Percentiles rank a stretch among this genome's conserved stretches.
Conservation (phyloP, 2,329 filamentous ascomycete genomes). For the Dactylella cylindrospora region DNA sequence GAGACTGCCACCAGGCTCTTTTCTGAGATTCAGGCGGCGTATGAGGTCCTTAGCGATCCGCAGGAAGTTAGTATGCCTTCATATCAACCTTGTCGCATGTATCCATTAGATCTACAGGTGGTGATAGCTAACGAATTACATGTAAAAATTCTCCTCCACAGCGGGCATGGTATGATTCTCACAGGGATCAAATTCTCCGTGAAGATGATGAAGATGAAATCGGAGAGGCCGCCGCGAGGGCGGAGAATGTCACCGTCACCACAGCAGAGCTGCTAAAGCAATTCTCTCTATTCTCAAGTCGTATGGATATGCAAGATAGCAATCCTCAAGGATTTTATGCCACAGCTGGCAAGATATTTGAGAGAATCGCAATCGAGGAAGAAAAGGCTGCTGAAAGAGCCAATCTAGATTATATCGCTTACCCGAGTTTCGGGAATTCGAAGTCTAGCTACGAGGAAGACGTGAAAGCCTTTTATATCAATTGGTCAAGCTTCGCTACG, state of each 20-base stretch:
- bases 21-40: constrained; percentile 87
- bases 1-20: constrained; percentile 82
- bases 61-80: constrained; percentile 63
- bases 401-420: constrained; percentile 62
- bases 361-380: constrained; percentile 78
- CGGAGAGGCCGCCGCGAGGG: constrained; percentile 56
- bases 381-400: constrained; percentile 71
- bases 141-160: not conserved
- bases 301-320: constrained; percentile 45
- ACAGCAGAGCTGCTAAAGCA: constrained; percentile 71
- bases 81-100: not conserved
- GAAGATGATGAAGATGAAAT: constrained; percentile 57
- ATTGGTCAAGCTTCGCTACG: constrained; percentile 80
- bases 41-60: constrained; percentile 92
- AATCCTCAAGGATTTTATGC: constrained; percentile 81
- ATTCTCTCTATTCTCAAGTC: constrained; percentile 45
- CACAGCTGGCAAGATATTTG: constrained; percentile 73
- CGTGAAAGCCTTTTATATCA: constrained; percentile 76
- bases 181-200: constrained; percentile 78
- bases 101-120: not conserved
- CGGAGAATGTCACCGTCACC: constrained; percentile 70
- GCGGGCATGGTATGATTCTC: constrained; percentile 95
- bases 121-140: not conserved
- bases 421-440: constrained; percentile 80
- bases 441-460: constrained; percentile 72